Evolutionary conservation across 768 basidiomycete genomes (phyloP).

Genomic region (Dictyophora rubrovolvata): DNA sequence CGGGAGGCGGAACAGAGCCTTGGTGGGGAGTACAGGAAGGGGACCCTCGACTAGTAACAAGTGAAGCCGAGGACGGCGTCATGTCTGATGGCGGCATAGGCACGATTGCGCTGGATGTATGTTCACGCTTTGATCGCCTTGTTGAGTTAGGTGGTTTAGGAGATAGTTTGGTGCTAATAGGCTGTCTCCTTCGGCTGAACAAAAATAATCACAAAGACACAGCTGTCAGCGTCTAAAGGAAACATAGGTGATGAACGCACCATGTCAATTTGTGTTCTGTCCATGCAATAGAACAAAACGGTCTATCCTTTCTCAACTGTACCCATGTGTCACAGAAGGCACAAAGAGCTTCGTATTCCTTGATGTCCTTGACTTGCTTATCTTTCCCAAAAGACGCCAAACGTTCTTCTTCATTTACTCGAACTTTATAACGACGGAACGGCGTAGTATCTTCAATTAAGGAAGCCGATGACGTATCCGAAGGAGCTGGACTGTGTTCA

Average conservation of each 20-base stretch:
- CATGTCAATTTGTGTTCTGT: slow-evolving; percentile 25
- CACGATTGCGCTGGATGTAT: background rate
- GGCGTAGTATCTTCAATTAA: slow-evolving; percentile 25
- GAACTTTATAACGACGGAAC: slow-evolving; percentile 36
- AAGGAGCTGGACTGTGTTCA: background rate
- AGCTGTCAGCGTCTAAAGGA: slow-evolving; percentile 16
- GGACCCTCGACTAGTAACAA: slow-evolving; percentile 4
- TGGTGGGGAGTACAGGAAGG: slow-evolving; percentile 18
- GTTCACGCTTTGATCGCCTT: slow-evolving; percentile 2
- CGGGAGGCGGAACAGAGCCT: slow-evolving; percentile 20
- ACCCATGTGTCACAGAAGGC: slow-evolving; percentile 2
- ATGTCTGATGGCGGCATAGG: background rate
- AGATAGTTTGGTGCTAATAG: background rate
- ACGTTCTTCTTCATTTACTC: slow-evolving; percentile 48
- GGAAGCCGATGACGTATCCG: background rate
- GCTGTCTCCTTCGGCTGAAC: slow-evolving; percentile 1
- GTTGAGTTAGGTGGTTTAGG: background rate
- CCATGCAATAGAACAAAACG: slow-evolving; percentile 84
- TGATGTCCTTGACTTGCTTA: slow-evolving; percentile 71
- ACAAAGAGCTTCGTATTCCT: slow-evolving; percentile 29
- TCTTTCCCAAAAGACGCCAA: slow-evolving; percentile 59
- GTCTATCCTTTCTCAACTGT: slow-evolving; percentile 35
- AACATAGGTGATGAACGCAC: slow-evolving; percentile 16
- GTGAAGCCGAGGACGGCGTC: background rate
- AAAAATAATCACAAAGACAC: background rate